phyloP scores from a whole-genome alignment of 768 basidiomycete species.

The Boletus reticuloceps region DNA sequence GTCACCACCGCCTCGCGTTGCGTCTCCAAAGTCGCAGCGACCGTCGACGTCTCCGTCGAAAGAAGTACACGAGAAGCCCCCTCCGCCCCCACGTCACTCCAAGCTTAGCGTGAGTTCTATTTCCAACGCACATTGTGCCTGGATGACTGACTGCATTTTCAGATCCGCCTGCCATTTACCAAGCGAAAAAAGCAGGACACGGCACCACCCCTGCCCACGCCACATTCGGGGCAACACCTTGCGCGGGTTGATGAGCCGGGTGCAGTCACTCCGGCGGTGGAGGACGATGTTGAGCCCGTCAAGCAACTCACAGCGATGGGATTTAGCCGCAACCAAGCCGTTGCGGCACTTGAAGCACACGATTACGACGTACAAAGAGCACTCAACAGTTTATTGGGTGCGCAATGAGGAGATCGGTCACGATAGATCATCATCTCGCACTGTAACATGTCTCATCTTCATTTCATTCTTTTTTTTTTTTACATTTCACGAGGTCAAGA shows the following conservation, averaged over 20 bases:
- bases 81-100: slow-evolving; percentile 55
- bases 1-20: slow-evolving; percentile 50
- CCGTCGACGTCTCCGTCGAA: slow-evolving; percentile 56
- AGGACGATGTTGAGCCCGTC: slow-evolving; percentile 74
- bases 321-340: slow-evolving; percentile 78
- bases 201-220: slow-evolving; percentile 41
- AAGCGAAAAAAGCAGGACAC: slow-evolving; percentile 68
- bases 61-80: slow-evolving; percentile 55
- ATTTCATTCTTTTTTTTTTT: background rate
- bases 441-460: slow-evolving; percentile 20
- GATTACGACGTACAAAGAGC: slow-evolving; percentile 81
- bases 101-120: slow-evolving; percentile 68
- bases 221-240: slow-evolving; percentile 33
- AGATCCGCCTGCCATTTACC: slow-evolving; percentile 78
- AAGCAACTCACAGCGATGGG: slow-evolving; percentile 88
- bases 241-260: slow-evolving; percentile 46
- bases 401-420: slow-evolving; percentile 11
- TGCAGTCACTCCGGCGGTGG: slow-evolving; percentile 47
- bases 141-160: slow-evolving; percentile 11
- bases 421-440: slow-evolving; percentile 13
- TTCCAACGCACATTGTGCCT: background rate
- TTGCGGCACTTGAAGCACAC: slow-evolving; percentile 79
- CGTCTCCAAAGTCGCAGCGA: slow-evolving; percentile 55
- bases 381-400: slow-evolving; percentile 67
- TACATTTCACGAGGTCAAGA: slow-evolving; percentile 4